Conservation (phyloP, 768 basidiomycete species). For the Boletus speciosus region DNA sequence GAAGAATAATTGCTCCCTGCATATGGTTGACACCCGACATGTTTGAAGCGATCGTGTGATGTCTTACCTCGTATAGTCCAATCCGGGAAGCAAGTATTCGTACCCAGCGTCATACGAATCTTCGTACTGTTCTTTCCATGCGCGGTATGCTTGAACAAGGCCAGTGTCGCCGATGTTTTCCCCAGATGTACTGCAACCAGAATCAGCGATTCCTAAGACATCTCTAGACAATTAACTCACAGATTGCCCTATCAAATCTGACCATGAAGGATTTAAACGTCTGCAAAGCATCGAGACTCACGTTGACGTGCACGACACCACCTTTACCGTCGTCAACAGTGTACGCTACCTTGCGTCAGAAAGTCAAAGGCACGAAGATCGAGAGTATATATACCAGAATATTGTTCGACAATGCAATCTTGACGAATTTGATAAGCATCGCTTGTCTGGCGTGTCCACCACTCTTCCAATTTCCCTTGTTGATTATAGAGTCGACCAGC, state of each 20-base stretch:
- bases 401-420: conserved; percentile 89
- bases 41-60: neutral
- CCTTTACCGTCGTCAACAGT: conserved; percentile 84
- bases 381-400: conserved; percentile 62
- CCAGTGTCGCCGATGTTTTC: conserved; percentile 91
- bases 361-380: neutral
- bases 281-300: conserved; percentile 31
- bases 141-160: conserved; percentile 81
- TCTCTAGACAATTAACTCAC: conserved; percentile 38
- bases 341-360: conserved; percentile 49
- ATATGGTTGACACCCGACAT: neutral
- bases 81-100: conserved; percentile 78
- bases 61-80: conserved; percentile 65
- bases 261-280: neutral
- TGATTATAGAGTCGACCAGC: conserved; percentile 89
- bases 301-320: conserved; percentile 80
- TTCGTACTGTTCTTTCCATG: conserved; percentile 81
- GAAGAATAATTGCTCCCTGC: conserved; percentile 91
- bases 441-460: conserved; percentile 91
- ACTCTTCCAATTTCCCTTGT: conserved; percentile 79
- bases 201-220: conserved; percentile 6
- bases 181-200: conserved; percentile 66
- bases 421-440: conserved; percentile 78
- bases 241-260: conserved; percentile 58
- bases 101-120: conserved; percentile 53